Evolutionary conservation across 805 yeast species (phyloP).

Genomic region (Lachancea lanzarotensis): DNA sequence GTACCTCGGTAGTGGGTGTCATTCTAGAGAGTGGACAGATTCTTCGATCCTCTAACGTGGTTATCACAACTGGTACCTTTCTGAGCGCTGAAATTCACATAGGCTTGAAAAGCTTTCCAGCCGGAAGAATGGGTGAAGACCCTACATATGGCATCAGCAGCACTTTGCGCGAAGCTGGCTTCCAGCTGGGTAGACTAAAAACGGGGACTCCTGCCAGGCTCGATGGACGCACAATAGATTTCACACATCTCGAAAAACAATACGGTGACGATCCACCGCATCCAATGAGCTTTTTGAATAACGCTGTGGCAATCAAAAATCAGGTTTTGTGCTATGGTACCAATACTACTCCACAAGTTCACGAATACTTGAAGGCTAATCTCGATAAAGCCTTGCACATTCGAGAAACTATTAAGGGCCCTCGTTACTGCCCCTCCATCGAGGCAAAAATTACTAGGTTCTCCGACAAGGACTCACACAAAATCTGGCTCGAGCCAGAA

Average conservation of each 20-base stretch:
- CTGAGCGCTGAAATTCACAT: slow-evolving; percentile 91
- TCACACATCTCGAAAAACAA: slow-evolving; percentile 55
- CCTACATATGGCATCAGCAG: slow-evolving; percentile 86
- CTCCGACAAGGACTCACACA: slow-evolving; percentile 66
- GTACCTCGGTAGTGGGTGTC: slow-evolving; percentile 53
- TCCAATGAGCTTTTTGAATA: slow-evolving; percentile 85
- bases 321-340: slow-evolving; percentile 75
- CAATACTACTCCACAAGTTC: slow-evolving; percentile 67
- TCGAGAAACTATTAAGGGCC: slow-evolving; percentile 90
- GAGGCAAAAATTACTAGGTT: slow-evolving; percentile 84
- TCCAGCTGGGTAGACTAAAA: slow-evolving; percentile 79
- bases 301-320: slow-evolving; percentile 49
- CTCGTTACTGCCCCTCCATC: slow-evolving; percentile 94
- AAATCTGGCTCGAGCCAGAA: slow-evolving; percentile 95
- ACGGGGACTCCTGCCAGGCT: slow-evolving; percentile 97
- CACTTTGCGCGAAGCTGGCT: slow-evolving; percentile 71
- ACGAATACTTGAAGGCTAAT: slow-evolving; percentile 59
- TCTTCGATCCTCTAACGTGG: slow-evolving; percentile 57
- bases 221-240: slow-evolving; percentile 65
- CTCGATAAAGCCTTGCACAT: slow-evolving; percentile 83
- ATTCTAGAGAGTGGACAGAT: slow-evolving; percentile 60
- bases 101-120: slow-evolving; percentile 72
- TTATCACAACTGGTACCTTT: slow-evolving; percentile 94
- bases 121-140: slow-evolving; percentile 89
- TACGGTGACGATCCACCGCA: slow-evolving; percentile 77